Conservation (phyloP, 371 early-diverging fungal species). For the Chytridium lagenaria region DNA sequence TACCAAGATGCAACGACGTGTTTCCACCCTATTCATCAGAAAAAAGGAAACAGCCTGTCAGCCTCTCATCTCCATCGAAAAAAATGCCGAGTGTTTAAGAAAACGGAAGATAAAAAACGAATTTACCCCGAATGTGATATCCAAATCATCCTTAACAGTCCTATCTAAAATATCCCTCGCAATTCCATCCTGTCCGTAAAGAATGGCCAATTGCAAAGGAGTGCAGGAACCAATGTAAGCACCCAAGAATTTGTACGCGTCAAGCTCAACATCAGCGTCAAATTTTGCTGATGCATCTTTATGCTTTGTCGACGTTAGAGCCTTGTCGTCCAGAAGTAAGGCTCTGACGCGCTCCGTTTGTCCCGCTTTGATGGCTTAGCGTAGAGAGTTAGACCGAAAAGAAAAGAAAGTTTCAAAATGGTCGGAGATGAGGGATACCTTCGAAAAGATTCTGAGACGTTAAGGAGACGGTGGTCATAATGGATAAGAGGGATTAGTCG, state of each 20-base stretch:
- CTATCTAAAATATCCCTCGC: conserved; percentile 71
- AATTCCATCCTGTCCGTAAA: conserved; percentile 61
- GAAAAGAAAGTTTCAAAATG: too few species aligned
- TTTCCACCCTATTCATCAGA: conserved; percentile 59
- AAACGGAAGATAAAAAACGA: neutral
- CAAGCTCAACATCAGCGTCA: conserved; percentile 49
- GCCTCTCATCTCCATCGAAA: too few species aligned
- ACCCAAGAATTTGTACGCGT: conserved; percentile 59
- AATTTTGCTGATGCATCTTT: conserved; percentile 44
- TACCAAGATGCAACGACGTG: conserved; percentile 66
- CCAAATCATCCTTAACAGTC: conserved; percentile 61
- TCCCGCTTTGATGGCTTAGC: conserved; percentile 37
- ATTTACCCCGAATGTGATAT: conserved; percentile 54
- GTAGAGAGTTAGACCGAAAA: too few species aligned
- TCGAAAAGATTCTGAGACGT: too few species aligned
- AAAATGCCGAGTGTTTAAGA: too few species aligned
- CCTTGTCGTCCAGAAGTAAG: conserved; percentile 44
- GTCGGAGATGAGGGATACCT: too few species aligned
- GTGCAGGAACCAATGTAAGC: conserved; percentile 57
- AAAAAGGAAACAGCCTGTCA: too few species aligned
- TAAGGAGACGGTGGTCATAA: too few species aligned
- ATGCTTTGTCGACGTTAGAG: conserved; percentile 41
- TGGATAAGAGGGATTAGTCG: too few species aligned
- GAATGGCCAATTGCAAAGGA: conserved; percentile 63
- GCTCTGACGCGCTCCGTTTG: conserved; percentile 45